Evolutionary conservation across 164 flowering plant species (phyloP).

Genomic region (Nelumbo lutea): DNA sequence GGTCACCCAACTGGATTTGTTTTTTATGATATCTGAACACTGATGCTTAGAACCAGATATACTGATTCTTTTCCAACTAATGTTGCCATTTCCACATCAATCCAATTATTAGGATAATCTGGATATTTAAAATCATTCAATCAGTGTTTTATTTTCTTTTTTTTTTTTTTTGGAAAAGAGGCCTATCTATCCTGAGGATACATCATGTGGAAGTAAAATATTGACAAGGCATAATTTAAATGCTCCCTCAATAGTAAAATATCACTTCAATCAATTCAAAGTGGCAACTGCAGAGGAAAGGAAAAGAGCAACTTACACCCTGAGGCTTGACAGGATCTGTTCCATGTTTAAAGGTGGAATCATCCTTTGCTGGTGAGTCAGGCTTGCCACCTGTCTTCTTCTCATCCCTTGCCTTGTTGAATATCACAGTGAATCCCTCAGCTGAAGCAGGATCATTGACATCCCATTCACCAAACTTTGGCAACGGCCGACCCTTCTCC

Average conservation of each 20-base stretch:
- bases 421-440: constrained; percentile 89
- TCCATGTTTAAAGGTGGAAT: constrained; percentile 37
- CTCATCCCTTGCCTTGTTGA: constrained; percentile 93
- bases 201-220: background rate
- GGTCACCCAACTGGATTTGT: too few species aligned
- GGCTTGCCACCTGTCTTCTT: constrained; percentile 85
- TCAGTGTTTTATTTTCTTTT: too few species aligned
- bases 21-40: too few species aligned
- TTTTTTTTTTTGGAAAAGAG: background rate
- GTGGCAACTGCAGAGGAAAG: background rate
- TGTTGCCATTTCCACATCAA: too few species aligned
- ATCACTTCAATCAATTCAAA: background rate
- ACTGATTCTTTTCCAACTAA: too few species aligned
- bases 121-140: too few species aligned
- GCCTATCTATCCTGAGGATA: background rate
- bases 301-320: constrained; percentile 44
- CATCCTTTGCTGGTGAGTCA: constrained; percentile 60
- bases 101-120: too few species aligned
- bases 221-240: background rate
- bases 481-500: constrained; percentile 85
- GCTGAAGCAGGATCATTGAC: constrained; percentile 96
- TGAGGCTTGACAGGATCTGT: constrained; percentile 50
- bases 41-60: too few species aligned
- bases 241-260: background rate
- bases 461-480: constrained; percentile 98